A percentile compares a stretch with the other conserved stretches of the same genome.
phyloP scores from a whole-genome alignment of 1,139 yeast species.

The Diutina mesorugosa region DNA sequence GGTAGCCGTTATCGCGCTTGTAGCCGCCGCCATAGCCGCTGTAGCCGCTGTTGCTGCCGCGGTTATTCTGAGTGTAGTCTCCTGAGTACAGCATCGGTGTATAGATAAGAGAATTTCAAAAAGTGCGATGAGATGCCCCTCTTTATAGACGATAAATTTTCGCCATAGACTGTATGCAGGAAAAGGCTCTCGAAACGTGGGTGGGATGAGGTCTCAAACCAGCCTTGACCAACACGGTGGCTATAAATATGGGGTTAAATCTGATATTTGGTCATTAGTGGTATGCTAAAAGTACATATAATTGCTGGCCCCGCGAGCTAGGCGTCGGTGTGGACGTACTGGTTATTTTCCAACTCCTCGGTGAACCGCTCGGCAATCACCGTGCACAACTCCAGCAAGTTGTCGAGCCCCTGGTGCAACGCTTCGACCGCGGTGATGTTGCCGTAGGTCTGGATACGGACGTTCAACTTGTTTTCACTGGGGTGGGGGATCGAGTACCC shows the following conservation, averaged over 20 bases:
- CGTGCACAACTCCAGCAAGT: constrained; percentile 29
- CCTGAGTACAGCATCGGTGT: neutral
- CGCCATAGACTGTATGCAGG: neutral
- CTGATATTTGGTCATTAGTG: neutral
- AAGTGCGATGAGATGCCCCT: neutral
- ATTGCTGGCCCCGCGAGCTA: constrained; percentile 7
- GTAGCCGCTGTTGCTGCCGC: neutral
- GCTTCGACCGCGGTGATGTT: constrained; percentile 86
- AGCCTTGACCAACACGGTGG: no score
- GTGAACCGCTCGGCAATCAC: neutral
- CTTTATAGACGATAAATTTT: neutral
- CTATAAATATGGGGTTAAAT: no score
- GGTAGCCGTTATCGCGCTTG: constrained; percentile 14
- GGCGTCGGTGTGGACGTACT: neutral
- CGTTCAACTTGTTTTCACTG: constrained; percentile 77
- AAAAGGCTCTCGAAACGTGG: neutral
- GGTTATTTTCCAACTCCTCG: constrained; percentile 35
- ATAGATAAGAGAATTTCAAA: neutral
- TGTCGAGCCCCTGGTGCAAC: constrained; percentile 80
- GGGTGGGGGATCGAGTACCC: constrained; percentile 99
- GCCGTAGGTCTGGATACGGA: constrained; percentile 92
- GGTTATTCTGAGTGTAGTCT: neutral
- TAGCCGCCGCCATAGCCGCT: constrained; percentile 9
- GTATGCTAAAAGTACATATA: constrained; percentile 7
- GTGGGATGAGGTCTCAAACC: neutral